Evolutionary conservation across 306 rosid genomes (phyloP).

Genomic region (Mucuna pruriens): DNA sequence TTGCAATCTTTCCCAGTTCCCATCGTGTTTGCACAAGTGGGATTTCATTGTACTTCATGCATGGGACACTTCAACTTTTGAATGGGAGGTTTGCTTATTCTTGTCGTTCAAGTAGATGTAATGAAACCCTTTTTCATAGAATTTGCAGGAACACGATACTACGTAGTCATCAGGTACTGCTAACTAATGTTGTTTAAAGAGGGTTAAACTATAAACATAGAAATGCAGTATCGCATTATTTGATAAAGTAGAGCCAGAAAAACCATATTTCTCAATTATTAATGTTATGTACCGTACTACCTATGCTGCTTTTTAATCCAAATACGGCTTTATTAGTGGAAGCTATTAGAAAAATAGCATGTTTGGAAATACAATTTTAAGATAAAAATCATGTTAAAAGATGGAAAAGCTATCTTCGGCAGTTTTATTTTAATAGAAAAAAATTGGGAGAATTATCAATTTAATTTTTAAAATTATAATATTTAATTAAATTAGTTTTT

Average conservation of each 20-base stretch:
- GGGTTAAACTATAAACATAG: too few species aligned
- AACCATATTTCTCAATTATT: background rate
- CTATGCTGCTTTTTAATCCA: background rate
- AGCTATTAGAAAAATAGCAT: too few species aligned
- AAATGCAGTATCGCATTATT: background rate
- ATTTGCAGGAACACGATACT: background rate
- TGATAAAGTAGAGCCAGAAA: background rate
- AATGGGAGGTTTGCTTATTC: constrained; percentile 30
- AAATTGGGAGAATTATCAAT: too few species aligned
- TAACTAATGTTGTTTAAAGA: background rate
- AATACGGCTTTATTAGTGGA: too few species aligned
- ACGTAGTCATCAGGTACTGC: background rate
- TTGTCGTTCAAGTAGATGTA: constrained; percentile 17
- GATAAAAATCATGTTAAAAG: too few species aligned
- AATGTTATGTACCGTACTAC: background rate
- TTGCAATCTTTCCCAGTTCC: constrained; percentile 3
- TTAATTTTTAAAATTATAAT: too few species aligned
- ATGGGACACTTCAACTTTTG: background rate
- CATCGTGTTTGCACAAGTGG: background rate
- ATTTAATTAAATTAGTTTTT: too few species aligned
- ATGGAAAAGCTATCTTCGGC: too few species aligned
- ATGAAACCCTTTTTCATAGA: constrained; percentile 8
- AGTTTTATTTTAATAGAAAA: too few species aligned
- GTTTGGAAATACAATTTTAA: too few species aligned
- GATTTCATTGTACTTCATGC: constrained; percentile 28